Evolutionary conservation across 208 protist genomes (phyloP).

Genomic region (Blastocrithidia nonstop): DNA sequence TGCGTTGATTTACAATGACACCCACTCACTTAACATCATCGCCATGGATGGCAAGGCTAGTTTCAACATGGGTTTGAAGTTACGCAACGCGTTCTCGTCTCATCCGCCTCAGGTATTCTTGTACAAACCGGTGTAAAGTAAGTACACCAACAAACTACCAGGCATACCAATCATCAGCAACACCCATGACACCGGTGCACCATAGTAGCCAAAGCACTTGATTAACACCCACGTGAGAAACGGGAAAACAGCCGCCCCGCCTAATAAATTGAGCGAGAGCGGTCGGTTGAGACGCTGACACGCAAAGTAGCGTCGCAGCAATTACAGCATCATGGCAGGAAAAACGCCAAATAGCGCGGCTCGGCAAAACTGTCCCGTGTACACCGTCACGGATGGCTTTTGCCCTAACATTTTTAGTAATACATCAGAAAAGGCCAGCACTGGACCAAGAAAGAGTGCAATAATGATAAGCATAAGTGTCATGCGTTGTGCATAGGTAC

Average conservation of each 20-base stretch:
- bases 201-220: slow-evolving; percentile 29
- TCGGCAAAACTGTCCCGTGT: slow-evolving; percentile 42
- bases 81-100: slow-evolving; percentile 25
- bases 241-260: slow-evolving; percentile 25
- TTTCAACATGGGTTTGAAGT: slow-evolving; percentile 40
- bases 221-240: slow-evolving; percentile 32
- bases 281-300: slow-evolving; percentile 55
- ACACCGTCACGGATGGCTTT: slow-evolving; percentile 24
- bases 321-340: slow-evolving; percentile 50
- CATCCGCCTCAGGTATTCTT: slow-evolving; percentile 56
- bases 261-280: slow-evolving; percentile 41
- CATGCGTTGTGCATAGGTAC: slow-evolving; percentile 64
- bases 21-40: slow-evolving; percentile 75
- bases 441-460: slow-evolving; percentile 20
- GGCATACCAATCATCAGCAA: slow-evolving; percentile 49
- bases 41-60: slow-evolving; percentile 59
- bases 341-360: slow-evolving; percentile 41
- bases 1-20: slow-evolving; percentile 51
- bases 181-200: slow-evolving; percentile 36
- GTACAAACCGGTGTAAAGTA: slow-evolving; percentile 40
- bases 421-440: slow-evolving; percentile 36
- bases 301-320: slow-evolving; percentile 69
- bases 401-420: slow-evolving; percentile 33
- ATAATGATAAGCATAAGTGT: slow-evolving; percentile 42
- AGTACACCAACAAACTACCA: slow-evolving; percentile 28